Evolutionary conservation across 352 stramenopile species (phyloP), one percentile per base, ranked within the genome.

Genomic region (Globisporangium yorkense): DNA sequence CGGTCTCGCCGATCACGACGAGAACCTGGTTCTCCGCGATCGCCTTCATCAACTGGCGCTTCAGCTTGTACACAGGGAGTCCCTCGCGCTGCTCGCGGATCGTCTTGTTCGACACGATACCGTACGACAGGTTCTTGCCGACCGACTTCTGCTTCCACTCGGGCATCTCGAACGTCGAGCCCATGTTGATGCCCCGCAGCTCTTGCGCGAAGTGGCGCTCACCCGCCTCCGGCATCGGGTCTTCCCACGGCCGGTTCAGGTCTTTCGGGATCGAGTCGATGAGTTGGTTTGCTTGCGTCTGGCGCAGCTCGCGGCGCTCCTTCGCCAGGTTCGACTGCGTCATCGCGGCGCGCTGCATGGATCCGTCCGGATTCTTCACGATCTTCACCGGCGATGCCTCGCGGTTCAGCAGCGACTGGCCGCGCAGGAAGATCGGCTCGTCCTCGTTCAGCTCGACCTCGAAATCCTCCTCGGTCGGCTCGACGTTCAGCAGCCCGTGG

Each of bases 1-100:
- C 98, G 0, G 97, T 99, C 66, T 99, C 98, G 51, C 98, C 98
- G 57, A 99, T 99, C 5, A 99, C 97, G 2, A 99, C 95, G 7
- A 99, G 72, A 2, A 98, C 80, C 64, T 98, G 94, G 72, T 99
- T 99, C 31, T 97, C 81, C 1, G 72, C 72, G 39, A 99, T 98
- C 21, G 96, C 96, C 59, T 97, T 75, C 77, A 98, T 92, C 9
- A 99, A 60, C 70, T 98, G 88, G 2, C 82, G 76, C 69, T 99
- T 99, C n/a, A 99, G 84, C 65, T 91, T 96, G 70, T 93, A 98
- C 35, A 99, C 97, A 5, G 97, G 97, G 46, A 99, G 82, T 51
- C 77, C 89, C 56, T 99, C 89, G 33, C 97, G 89, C 75, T 99
- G 97, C 67, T 99, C 96, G 52, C 98, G 87, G 62, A 99, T 98